Evolutionary conservation across 306 rosid species (phyloP), one percentile per base, ranked within the genome.

Genomic region (Spatholobus suberectus): DNA sequence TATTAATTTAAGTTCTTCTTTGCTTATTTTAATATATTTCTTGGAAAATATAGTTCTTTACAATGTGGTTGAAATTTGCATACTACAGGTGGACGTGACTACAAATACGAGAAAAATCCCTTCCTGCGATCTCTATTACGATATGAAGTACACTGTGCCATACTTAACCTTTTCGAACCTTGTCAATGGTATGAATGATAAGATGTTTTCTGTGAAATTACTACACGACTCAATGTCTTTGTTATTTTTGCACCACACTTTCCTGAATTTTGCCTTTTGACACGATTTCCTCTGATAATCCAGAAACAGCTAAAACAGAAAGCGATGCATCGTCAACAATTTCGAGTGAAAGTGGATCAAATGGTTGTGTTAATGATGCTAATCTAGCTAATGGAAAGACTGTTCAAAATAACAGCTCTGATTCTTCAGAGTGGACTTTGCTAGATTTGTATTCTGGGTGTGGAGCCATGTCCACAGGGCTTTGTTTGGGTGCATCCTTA

Each of bases 401-500:
- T 0, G 5, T 0, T 44, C 5, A 37, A 68, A 59, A 18, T 70
- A 77, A 69, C 0, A 46, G 5, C 4, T 79, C 79, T 0, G 23
- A 65, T 27, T 18, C 2, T 6, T 37, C 85, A 0, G 85, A 84
- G 49, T 81, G 86, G 85, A 10, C 54, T 2, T 38, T 85, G 17
- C 37, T 88, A 0, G 90, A 88, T 41, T 71, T 88, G 71, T 88
- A 85, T 71, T 70, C 90, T 29, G 90, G 90, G 0, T 85, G 90
- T 65, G 90, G 90, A 52, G 90, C 89, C 5, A 88, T 88, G 90
- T 88, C 90, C 66, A 88, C 90, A 0, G 90, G 90, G 3, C 89
- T 88, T 35, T 77, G 90, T 75, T 44, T 82, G 0, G 90, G 90
- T 21, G 90, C 89, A 12, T 46, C 83, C 17, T 26, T 79, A 24